Evolutionary conservation across 177 flowering plant species (phyloP), one percentile per base, ranked within the genome.

Genomic region (Tripterygium wilfordii): DNA sequence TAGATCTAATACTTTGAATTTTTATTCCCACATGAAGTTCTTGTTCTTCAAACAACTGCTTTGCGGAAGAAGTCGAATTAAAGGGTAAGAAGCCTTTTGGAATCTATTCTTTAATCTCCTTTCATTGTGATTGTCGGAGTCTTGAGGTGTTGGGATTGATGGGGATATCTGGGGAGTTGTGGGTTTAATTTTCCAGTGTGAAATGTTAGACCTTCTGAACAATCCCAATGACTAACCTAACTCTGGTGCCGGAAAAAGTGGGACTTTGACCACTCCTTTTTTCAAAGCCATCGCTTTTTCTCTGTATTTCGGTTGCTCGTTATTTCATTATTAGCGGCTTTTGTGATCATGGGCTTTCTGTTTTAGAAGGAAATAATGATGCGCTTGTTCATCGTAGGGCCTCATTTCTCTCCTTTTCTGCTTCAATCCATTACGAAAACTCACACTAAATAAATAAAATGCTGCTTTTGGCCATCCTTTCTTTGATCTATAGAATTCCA

Each of bases 1-100:
- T 42, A 64, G 77, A 76, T 76, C 75, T 76, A 62, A 36, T 32
- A 39, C 41, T 18, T 48, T 41, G 31, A 27, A n/a, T n/a, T n/a
- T n/a, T n/a, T 43, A 24, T 26, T 8, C 24, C 60, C 43, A 17
- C 49, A 49, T 45, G 48, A 48, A 35, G 47, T 56, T 50, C 51
- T 36, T 48, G 59, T 33, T 42, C 28, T 2, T 15, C 18, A 38
- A 24, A 18, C 20, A 38, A 13, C 9, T 18, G 10, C 24, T 38
- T 38, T 36, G 18, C 10, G 10, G 15, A 2, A 31, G 13, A 15
- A 37, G 42, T 30, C 58, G 47, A 46, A 36, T 37, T 25, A 38
- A 19, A 28, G 10, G 10, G 10, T 10, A 28, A 28, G 10, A 10
- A 28, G 30, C 30, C 7, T 28, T 5, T 28, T 28, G 30, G n/a